Evolutionary conservation across 257 asterid genomes (phyloP), one percentile per base, ranked within the genome.

Genomic region (Prunella vulgaris): DNA sequence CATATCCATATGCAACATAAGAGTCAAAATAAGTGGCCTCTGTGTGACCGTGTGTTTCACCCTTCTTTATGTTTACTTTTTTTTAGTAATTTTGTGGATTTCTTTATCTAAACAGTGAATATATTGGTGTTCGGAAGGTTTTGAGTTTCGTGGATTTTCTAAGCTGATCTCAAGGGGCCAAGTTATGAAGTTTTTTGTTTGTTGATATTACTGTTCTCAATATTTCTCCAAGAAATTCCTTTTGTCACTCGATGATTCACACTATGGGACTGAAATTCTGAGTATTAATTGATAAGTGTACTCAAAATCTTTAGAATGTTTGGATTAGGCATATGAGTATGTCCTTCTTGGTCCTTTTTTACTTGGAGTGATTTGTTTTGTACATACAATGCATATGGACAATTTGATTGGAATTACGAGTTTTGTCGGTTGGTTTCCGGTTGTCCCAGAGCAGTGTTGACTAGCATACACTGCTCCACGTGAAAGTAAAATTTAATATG

Each of bases 21-120:
- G n/a, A n/a, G n/a, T n/a, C n/a, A n/a, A n/a, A n/a, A n/a, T n/a
- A n/a, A n/a, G n/a, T n/a, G n/a, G n/a, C 62, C 69, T 72, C 40
- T 72, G 10, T 70, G 18, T 68, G 70, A 76, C 69, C 75, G 97
- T 87, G 72, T 28, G 88, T 40, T 60, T 32, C 57, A 8, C 60
- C 1, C 59, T 30, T 60, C 53, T 68, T 65, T 72, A 56, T 42
- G 5, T 42, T 60, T 10, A 33, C 7, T 67, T 51, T 17, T n/a
- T n/a, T 42, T 8, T 10, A 7, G 20, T 51, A 42, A 14, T 35
- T 3, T 71, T 1, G 10, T 32, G 30, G 62, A 17, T 38, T 46
- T 13, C 8, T 22, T 32, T 15, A 40, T 2, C 3, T 46, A 63
- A 21, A 9, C 22, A 9, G n/a, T 17, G 60, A 22, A 17, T 54